Evolutionary conservation across 1,284 basidiomycete species (phyloP).

Genomic region (Leccinum pachyderme): DNA sequence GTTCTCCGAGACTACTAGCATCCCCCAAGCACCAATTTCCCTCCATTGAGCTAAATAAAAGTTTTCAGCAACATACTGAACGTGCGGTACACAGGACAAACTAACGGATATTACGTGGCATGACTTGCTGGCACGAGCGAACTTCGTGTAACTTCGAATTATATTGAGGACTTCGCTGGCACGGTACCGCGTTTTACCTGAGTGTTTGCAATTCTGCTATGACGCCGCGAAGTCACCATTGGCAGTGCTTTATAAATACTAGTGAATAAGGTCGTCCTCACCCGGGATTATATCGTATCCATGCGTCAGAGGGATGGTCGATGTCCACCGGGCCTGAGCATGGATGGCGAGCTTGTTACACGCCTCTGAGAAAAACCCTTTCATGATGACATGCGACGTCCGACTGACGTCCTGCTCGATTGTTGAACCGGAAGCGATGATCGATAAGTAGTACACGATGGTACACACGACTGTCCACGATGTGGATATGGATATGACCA

Average conservation of each 20-base stretch:
- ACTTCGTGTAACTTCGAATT: not conserved
- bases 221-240: not conserved
- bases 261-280: too few relatives aligned
- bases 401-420: not conserved
- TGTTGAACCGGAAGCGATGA: not conserved
- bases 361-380: not conserved
- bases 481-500: too few relatives aligned
- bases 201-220: not conserved
- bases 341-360: not conserved
- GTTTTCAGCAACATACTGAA: not conserved
- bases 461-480: not conserved
- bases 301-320: not conserved
- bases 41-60: not conserved
- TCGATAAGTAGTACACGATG: not conserved
- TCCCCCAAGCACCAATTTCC: not conserved
- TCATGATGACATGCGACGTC: not conserved
- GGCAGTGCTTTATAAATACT: not conserved
- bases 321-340: not conserved
- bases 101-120: not conserved
- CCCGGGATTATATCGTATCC: not conserved
- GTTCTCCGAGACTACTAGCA: not conserved
- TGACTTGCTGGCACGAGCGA: not conserved
- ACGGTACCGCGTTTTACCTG: not conserved
- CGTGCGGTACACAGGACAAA: not conserved
- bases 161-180: not conserved